Conservation (phyloP, 2,329 filamentous ascomycete genomes). For the Fusarium zealandicum region DNA sequence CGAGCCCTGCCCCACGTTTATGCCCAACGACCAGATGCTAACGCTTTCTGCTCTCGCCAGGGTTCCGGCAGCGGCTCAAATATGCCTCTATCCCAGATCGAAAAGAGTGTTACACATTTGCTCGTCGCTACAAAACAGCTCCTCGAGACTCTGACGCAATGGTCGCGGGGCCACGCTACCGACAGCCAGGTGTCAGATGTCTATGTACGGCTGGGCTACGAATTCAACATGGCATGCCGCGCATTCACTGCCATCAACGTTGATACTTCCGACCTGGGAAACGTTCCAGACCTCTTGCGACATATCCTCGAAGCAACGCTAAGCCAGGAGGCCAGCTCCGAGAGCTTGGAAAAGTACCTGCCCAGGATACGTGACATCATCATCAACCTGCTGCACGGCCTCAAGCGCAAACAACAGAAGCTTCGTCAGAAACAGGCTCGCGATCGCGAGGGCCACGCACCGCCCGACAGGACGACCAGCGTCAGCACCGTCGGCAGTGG, state of each 20-base stretch:
- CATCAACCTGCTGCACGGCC: constrained; percentile 92
- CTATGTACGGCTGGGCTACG: constrained; percentile 95
- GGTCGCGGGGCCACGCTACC: constrained; percentile 90
- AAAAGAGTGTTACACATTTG: constrained; percentile 98
- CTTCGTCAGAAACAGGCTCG: constrained; percentile 70
- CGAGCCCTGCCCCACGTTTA: constrained; percentile 31
- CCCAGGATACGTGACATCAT: constrained; percentile 97
- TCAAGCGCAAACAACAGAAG: constrained; percentile 97
- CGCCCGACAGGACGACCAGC: constrained; percentile 62
- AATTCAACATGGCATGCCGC: constrained; percentile 98
- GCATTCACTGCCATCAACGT: constrained; percentile 97
- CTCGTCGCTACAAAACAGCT: constrained; percentile 98
- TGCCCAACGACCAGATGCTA: constrained; percentile 34
- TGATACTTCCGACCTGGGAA: constrained; percentile 91
- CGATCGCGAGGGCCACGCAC: constrained; percentile 57
- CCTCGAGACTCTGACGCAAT: constrained; percentile 95
- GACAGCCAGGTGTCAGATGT: constrained; percentile 98
- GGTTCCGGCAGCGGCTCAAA: constrained; percentile 67
- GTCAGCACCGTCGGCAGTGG: constrained; percentile 65
- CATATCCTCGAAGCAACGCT: constrained; percentile 94
- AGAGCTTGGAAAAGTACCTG: constrained; percentile 92
- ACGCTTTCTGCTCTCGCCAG: constrained; percentile 41
- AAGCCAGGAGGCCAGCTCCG: constrained; percentile 92
- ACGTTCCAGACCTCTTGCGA: constrained; percentile 89
- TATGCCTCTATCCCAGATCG: constrained; percentile 89